These are phyloP conservation scores for Aspergillus coremiiformis DNA, from an alignment of 495 filamentous ascomycete genomes.

Conservation along the genomic window DNA sequence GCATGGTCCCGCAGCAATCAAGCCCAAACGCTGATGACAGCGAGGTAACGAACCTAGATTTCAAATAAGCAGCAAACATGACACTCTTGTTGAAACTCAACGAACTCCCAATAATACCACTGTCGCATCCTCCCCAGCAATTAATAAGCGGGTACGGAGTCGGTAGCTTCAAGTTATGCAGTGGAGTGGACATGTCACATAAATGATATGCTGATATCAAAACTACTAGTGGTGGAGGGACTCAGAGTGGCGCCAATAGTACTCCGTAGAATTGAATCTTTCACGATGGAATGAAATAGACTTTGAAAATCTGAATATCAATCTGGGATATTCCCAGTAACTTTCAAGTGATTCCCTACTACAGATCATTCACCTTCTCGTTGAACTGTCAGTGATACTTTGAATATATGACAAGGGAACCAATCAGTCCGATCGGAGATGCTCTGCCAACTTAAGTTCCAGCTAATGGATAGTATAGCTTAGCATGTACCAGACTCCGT, in stretches of 20 bases:
- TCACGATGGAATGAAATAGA: background rate
- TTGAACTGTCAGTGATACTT: too few species aligned
- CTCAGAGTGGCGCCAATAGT: background rate
- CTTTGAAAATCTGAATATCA: background rate
- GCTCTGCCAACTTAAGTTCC: background rate
- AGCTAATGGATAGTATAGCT: background rate
- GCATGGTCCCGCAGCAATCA: conserved; percentile 2
- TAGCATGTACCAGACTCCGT: too few species aligned
- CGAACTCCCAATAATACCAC: background rate
- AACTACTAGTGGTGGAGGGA: background rate
- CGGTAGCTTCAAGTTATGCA: too few species aligned
- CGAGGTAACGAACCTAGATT: background rate
- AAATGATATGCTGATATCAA: too few species aligned
- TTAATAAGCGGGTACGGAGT: too few species aligned
- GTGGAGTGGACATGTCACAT: background rate
- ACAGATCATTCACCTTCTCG: background rate
- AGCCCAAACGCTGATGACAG: background rate
- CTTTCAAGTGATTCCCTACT: background rate
- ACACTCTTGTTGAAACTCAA: background rate
- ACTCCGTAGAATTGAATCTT: background rate
- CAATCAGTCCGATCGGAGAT: conserved; percentile 6
- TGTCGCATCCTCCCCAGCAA: background rate
- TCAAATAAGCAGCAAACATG: background rate
- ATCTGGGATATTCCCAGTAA: background rate
- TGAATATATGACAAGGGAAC: background rate